Evolutionary conservation across 2,329 filamentous ascomycete genomes (phyloP), one percentile per base, ranked within the genome.

Genomic region (Exophiala lecanii-corni): DNA sequence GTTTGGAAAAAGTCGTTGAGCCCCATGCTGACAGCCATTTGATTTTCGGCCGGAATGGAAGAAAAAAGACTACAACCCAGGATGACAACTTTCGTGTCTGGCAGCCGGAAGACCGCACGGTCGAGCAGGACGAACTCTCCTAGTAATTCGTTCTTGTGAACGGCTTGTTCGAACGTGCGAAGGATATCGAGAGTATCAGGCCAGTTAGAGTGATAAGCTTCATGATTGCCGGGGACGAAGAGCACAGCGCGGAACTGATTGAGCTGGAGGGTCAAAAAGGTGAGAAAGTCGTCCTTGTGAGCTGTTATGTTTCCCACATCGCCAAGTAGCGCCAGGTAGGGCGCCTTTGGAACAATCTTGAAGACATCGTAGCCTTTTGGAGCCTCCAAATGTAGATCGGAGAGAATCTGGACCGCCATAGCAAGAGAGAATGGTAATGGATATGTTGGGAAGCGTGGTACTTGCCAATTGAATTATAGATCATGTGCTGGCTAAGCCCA

Each of bases 171-270:
- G 42, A 36, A 55, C 20, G 6, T 42, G 36, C 9, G 61, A 41
- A 12, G 55, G 43, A 5, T 51, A 32, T 39, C 17, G 36, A 43
- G 39, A 21, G 44, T 33, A 3, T 6, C 35, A 28, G 33, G 39
- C 37, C 38, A 43, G 17, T 5, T 55, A 51, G 39, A 65, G 63
- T n/a, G 46, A 34, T 73, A 78, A 0, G 74, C 64, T 54, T 81
- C 77, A 54, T 81, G 76, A 51, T 81, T 81, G 0, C 77, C 75
- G 0, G 71, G 57, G 0, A 80, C 63, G 20, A 78, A 65, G 30
- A 81, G 67, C 1, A 81, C 71, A 2, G 62, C 56, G 4, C 61
- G 56, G 51, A 79, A 81, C 5, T 68, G 59, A 2, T 28, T 21
- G 2, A 80, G 67, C 50, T 79, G 75, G 2, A 50, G 53, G 9